phyloP scores from a whole-genome alignment of 2,329 filamentous ascomycete genomes.

The Mycosphaerella sp. region DNA sequence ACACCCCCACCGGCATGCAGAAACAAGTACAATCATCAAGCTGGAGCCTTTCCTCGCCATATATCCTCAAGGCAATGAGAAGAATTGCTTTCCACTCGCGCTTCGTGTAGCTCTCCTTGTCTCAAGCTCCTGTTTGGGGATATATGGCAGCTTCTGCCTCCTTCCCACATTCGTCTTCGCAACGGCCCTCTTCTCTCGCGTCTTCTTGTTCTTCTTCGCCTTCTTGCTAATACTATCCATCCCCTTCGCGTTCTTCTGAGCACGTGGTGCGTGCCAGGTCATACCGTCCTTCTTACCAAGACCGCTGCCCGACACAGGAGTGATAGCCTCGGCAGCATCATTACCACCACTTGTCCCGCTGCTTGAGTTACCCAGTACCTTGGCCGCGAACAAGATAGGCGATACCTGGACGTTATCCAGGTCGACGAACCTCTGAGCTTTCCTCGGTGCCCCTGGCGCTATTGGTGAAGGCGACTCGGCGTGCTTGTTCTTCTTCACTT shows the following conservation, averaged over 20 bases:
- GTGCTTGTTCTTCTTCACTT: neutral
- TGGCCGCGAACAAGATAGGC: too few species aligned
- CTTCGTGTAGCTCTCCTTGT: neutral
- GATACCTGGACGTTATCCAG: neutral
- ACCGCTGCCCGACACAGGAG: too few species aligned
- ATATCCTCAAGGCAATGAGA: neutral
- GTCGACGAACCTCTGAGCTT: neutral
- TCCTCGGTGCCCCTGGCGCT: neutral
- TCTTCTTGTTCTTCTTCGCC: constrained; percentile 4
- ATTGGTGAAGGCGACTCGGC: neutral
- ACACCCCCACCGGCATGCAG: too few species aligned
- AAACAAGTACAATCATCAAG: too few species aligned
- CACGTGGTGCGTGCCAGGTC: too few species aligned
- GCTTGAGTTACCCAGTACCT: neutral
- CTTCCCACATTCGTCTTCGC: constrained; percentile 1
- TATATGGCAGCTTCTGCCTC: neutral
- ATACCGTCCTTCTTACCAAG: too few species aligned
- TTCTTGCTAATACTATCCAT: neutral
- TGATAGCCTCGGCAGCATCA: too few species aligned
- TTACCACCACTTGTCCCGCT: too few species aligned
- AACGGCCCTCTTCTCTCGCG: constrained; percentile 1
- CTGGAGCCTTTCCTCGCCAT: neutral
- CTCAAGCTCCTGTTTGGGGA: neutral
- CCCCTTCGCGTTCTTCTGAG: neutral
- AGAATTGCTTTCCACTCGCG: neutral